Percentiles rank a stretch among this genome's conserved stretches.
Evolutionary conservation across 2,329 filamentous ascomycete species (phyloP).

Genomic region (Aspergillus sclerotialis): DNA sequence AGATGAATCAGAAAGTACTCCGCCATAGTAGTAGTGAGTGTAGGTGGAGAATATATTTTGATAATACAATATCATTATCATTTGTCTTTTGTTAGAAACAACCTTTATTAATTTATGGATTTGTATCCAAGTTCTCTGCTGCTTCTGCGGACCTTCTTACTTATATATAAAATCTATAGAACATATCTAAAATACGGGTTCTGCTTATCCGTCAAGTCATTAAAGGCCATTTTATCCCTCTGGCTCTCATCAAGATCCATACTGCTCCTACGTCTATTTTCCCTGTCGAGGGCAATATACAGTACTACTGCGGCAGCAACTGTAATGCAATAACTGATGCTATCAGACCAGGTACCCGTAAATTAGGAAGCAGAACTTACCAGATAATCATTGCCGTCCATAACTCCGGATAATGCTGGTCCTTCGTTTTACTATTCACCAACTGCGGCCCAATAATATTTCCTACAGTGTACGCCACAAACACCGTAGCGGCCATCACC

Average conservation of each 20-base stretch:
- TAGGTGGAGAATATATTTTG: too few species aligned
- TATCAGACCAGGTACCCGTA: too few species aligned
- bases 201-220: slow-evolving; percentile 62
- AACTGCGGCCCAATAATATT: slow-evolving; percentile 72
- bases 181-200: slow-evolving; percentile 62
- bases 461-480: slow-evolving; percentile 67
- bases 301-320: slow-evolving; percentile 51
- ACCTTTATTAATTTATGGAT: too few species aligned
- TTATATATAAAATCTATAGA: slow-evolving; percentile 28
- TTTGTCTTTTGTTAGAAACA: too few species aligned
- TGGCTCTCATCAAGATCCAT: slow-evolving; percentile 53
- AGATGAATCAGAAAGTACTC: too few species aligned
- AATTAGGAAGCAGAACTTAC: slow-evolving; percentile 21
- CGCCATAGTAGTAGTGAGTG: too few species aligned
- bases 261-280: slow-evolving; percentile 49
- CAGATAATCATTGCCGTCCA: slow-evolving; percentile 64
- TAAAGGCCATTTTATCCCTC: slow-evolving; percentile 58
- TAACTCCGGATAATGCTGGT: slow-evolving; percentile 61
- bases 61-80: too few species aligned
- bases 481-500: slow-evolving; percentile 66
- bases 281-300: slow-evolving; percentile 53
- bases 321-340: slow-evolving; percentile 63
- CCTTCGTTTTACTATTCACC: slow-evolving; percentile 59
- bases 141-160: too few species aligned
- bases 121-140: too few species aligned